Conservation (phyloP, 192 early-diverging fungal species). For the Podila clonocystis region DNA sequence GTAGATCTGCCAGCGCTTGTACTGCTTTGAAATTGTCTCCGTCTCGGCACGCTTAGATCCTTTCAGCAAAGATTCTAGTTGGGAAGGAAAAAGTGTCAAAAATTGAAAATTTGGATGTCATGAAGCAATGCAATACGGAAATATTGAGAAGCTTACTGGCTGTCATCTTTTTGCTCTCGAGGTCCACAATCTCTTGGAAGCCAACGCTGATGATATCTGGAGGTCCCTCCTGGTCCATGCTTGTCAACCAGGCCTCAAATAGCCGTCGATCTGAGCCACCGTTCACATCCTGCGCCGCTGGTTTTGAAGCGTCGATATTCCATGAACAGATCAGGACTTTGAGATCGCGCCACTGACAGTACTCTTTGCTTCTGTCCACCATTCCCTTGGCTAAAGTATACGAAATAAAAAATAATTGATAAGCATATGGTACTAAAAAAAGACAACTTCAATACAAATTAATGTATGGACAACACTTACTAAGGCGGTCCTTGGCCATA, state of each 20-base stretch:
- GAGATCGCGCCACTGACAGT: constrained; percentile 70
- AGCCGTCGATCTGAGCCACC: constrained; percentile 57
- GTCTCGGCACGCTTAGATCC: constrained; percentile 67
- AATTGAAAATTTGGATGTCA: constrained; percentile 30
- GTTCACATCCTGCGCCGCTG: constrained; percentile 73
- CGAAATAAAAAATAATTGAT: background rate
- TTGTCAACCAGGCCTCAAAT: constrained; percentile 57
- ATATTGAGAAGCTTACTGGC: constrained; percentile 57
- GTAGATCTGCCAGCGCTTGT: constrained; percentile 86
- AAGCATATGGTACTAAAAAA: background rate
- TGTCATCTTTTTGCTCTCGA: constrained; percentile 84
- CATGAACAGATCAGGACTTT: constrained; percentile 87
- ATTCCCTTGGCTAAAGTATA: constrained; percentile 63
- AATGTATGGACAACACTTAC: constrained; percentile 37
- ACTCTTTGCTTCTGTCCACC: constrained; percentile 66
- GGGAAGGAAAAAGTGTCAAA: constrained; percentile 18
- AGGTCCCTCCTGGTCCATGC: constrained; percentile 54
- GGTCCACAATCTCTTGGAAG: constrained; percentile 89
- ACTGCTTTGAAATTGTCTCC: constrained; percentile 72
- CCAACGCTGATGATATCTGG: constrained; percentile 86
- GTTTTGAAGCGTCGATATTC: constrained; percentile 95
- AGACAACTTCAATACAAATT: constrained; percentile 7
- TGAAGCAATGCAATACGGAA: constrained; percentile 31
- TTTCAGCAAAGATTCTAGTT: constrained; percentile 62
- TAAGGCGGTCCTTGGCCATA: constrained; percentile 71